phyloP scores from a whole-genome alignment of 2,329 filamentous ascomycete species.

The Ophiocordyceps camponoti-leonardi region DNA sequence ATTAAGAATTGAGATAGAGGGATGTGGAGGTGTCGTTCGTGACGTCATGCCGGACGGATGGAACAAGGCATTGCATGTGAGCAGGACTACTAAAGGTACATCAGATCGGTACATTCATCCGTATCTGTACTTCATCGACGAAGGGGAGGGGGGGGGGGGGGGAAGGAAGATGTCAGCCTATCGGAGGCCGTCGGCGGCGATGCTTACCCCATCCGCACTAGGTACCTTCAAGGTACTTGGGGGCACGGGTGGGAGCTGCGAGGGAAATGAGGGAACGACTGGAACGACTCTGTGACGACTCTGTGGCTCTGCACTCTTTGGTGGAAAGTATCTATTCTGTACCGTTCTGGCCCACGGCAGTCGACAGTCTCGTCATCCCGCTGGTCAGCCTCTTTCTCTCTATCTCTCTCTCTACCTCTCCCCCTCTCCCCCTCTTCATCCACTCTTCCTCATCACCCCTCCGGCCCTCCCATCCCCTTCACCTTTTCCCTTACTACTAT shows the following conservation, averaged over 20 bases:
- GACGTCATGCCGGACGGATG: not conserved
- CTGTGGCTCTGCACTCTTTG: not conserved
- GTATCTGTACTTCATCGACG: no score
- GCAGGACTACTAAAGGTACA: no score
- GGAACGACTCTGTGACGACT: no score
- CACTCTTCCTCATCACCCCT: not conserved
- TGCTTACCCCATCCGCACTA: not conserved
- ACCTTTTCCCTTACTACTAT: not conserved
- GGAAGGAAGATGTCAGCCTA: not conserved
- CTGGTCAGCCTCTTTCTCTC: not conserved
- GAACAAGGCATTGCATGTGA: no score
- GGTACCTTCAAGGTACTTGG: not conserved
- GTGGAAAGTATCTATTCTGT: not conserved
- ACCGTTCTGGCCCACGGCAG: not conserved
- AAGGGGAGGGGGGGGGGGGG: no score
- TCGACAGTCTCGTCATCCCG: not conserved
- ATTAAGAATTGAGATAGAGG: not conserved
- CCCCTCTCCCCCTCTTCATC: not conserved
- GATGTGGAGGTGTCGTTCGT: not conserved
- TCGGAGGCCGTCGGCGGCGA: not conserved
- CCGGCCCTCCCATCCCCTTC: not conserved
- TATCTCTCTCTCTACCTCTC: not conserved
- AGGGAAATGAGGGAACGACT: not conserved
- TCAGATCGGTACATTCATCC: no score
- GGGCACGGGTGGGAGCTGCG: not conserved